Evolutionary conservation across 768 basidiomycete genomes (phyloP), one percentile per base, ranked within the genome.

Genomic region (Termitomyces titanicus): DNA sequence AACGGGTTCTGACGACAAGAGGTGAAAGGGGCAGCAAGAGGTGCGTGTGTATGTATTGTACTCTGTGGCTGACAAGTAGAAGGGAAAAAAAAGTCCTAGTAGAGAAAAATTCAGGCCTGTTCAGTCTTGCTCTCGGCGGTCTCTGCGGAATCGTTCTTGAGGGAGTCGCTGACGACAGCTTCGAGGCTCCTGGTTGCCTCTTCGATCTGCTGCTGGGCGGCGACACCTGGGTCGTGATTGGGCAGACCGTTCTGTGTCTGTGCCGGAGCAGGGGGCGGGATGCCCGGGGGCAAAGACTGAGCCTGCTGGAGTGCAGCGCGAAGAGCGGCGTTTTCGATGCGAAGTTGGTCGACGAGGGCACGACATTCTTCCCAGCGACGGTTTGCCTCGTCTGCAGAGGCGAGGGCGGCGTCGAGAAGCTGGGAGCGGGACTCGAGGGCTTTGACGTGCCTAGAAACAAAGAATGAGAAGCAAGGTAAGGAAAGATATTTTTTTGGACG

Each of bases 361-460:
- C 92, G 85, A 59, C 91, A 93, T 60, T 94, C 92, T 63, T 93
- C 92, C 89, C 90, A 92, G 17, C 92, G 85, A 12, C 90, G 79
- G 65, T 92, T 92, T 10, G 92, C 92, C 66, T 92, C 92, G 66
- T 94, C 91, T 3, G 90, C 91, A 0, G 87, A 89, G 2, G 89
- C 86, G 10, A 94, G 81, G 1, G 92, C 92, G 15, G 92, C 86
- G 64, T 94, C 91, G 50, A 94, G 80, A 18, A 94, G 79, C 63
- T 89, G 87, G 0, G 92, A 92, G 24, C 92, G 86, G 42, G 88
- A 86, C 65, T 94, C 92, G 59, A 94, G 84, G 0, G 87, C 83
- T 69, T 93, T 93, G 63, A 94, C 90, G 61, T 92, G 92, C 63
- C 91, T 94, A 62, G 22, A 46, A 31, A 51, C 37, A 53, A 35